Evolutionary conservation across 768 basidiomycete species (phyloP), one percentile per base, ranked within the genome.

Genomic region (Rhizopogon rudus): DNA sequence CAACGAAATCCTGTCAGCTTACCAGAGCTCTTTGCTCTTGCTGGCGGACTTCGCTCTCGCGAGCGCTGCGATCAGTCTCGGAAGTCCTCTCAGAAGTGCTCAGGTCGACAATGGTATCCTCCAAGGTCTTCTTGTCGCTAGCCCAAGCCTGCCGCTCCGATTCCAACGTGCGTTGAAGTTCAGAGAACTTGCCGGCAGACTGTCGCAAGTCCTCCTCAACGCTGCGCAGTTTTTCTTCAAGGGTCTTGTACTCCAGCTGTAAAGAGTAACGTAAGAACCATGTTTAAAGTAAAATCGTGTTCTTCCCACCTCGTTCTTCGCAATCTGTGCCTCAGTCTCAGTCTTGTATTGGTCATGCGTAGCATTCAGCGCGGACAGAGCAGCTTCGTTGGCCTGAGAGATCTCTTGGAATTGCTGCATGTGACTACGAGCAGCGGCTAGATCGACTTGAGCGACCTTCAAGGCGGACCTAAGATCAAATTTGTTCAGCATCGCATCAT

Each of bases 381-480:
- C 89, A 58, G 79, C 80, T 67, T 94, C 93, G 61, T 81, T 92
- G 0, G 90, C 87, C 63, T 86, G 81, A 57, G 87, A 88, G 61
- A 95, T 93, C 60, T 88, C 85, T 65, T 90, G 82, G 81, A 88
- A 94, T 67, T 94, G 93, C 56, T 88, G 81, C 29, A 87, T 84
- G 63, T 93, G 89, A 44, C 72, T 81, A 53, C 80, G 80, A 1
- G 91, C 86, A 17, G 82, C 74, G 9, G 83, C 77, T 37, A 93
- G 79, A 60, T 93, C 92, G 22, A 89, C 79, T 67, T 93, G 84
- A 2, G 86, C 77, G 2, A 90, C 77, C 71, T 91, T 92, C 51
- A 95, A 75, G 28, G 86, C 76, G 40, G 86, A 82, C 12, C 91
- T 93, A 62, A 13, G 33, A 40, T 29, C 44, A 16, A 54, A 14